Conservation (phyloP, 2,329 filamentous ascomycete species). For the Cladosporium halotolerans region DNA sequence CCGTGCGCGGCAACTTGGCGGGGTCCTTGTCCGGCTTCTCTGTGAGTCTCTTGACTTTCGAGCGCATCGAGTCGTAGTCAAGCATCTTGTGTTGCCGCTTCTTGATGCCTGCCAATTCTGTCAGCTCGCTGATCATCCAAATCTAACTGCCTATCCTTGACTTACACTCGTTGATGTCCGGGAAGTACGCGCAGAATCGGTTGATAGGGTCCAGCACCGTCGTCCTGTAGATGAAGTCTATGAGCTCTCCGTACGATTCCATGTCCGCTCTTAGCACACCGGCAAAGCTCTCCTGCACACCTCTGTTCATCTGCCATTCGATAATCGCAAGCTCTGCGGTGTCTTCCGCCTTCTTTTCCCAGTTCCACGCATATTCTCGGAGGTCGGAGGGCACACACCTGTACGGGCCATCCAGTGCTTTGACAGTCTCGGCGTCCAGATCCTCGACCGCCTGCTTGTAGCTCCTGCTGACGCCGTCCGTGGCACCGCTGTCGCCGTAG, state of each 20-base stretch:
- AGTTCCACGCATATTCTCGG: constrained; percentile 14
- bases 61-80: constrained; percentile 92
- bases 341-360: constrained; percentile 16
- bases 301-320: constrained; percentile 24
- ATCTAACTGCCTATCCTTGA: no score
- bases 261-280: constrained; percentile 8
- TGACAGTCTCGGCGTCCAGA: constrained; percentile 95
- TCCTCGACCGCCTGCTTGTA: constrained; percentile 99
- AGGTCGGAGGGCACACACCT: constrained; percentile 45
- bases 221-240: constrained; percentile 48
- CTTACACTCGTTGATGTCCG: constrained; percentile 93
- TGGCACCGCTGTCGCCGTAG: constrained; percentile 91
- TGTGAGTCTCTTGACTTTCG: constrained; percentile 91
- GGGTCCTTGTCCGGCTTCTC: constrained; percentile 99
- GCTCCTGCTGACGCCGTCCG: constrained; percentile 88
- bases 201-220: constrained; percentile 95
- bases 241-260: constrained; percentile 20
- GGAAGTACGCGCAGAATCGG: constrained; percentile 96
- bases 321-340: constrained; percentile 17
- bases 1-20: constrained; percentile 88
- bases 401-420: constrained; percentile 94
- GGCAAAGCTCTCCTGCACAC: constrained; percentile 17
- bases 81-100: constrained; percentile 98
- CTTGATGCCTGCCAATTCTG: constrained; percentile 63
- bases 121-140: not conserved